Percentiles rank a stretch among this genome's conserved stretches.
phyloP scores from a whole-genome alignment of 257 asterid species.

The Solanum piurae region DNA sequence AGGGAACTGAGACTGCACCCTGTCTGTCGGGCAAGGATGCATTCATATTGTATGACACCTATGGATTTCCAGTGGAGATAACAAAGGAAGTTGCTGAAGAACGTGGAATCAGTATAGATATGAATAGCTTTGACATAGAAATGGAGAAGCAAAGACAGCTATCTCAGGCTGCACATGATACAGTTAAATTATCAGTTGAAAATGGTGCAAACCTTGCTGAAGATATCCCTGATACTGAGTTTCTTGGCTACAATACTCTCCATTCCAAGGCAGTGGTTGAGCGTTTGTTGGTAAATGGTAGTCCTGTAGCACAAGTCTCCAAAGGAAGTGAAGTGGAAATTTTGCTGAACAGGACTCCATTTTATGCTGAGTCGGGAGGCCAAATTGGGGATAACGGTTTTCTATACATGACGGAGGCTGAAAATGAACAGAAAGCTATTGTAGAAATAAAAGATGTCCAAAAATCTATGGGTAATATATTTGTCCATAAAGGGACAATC shows the following conservation, averaged over 20 bases:
- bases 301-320: slow-evolving; percentile 51
- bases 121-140: slow-evolving; percentile 58
- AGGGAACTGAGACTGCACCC: slow-evolving; percentile 36
- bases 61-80: slow-evolving; percentile 88
- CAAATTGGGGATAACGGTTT: slow-evolving; percentile 87
- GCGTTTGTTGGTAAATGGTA: slow-evolving; percentile 69
- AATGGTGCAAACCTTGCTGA: slow-evolving; percentile 57
- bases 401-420: slow-evolving; percentile 33
- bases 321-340: slow-evolving; percentile 87
- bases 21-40: slow-evolving; percentile 74
- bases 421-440: slow-evolving; percentile 34
- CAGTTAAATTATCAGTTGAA: slow-evolving; percentile 69
- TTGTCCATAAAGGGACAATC: slow-evolving; percentile 75
- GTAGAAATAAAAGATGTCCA: slow-evolving; percentile 71
- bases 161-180: slow-evolving; percentile 94
- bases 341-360: slow-evolving; percentile 74
- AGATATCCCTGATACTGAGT: slow-evolving; percentile 65
- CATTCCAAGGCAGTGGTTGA: slow-evolving; percentile 58
- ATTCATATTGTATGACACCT: slow-evolving; percentile 83
- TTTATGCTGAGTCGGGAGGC: slow-evolving; percentile 97
- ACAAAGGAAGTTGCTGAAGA: slow-evolving; percentile 89
- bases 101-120: slow-evolving; percentile 62
- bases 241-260: slow-evolving; percentile 69
- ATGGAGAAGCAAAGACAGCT: slow-evolving; percentile 89
- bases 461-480: slow-evolving; percentile 63